A percentile compares a stretch with the other conserved stretches of the same genome.
Conservation (phyloP, 306 rosid genomes). For the Acacia acuminata region DNA sequence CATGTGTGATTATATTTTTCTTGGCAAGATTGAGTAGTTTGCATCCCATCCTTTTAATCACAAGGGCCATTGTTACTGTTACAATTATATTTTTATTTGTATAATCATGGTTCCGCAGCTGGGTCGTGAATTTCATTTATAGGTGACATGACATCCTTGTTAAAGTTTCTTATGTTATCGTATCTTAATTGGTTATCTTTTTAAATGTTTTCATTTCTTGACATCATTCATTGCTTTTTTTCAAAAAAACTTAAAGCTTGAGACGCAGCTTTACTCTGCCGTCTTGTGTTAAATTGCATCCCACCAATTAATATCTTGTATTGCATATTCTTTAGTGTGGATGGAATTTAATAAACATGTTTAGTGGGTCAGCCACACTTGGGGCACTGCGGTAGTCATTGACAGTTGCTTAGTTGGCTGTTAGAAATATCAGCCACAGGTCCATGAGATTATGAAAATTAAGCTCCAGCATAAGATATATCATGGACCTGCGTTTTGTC, state of each 20-base stretch:
- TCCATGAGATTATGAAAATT: background rate
- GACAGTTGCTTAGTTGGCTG: background rate
- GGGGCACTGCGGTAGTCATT: background rate
- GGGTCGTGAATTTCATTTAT: conserved; percentile 7
- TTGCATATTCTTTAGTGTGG: background rate
- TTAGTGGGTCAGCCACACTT: background rate
- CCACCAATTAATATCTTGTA: background rate
- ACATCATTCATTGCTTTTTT: background rate
- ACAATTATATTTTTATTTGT: background rate
- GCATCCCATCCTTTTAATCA: background rate
- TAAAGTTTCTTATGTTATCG: background rate
- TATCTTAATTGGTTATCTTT: background rate
- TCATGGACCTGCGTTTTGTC: background rate
- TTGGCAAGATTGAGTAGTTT: background rate
- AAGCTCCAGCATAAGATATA: background rate
- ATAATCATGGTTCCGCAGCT: background rate
- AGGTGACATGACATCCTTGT: conserved; percentile 23
- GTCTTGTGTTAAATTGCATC: conserved; percentile 2
- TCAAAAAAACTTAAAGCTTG: background rate
- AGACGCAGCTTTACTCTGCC: background rate
- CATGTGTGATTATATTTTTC: background rate
- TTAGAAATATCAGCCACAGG: background rate
- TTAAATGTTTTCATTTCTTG: conserved; percentile 1
- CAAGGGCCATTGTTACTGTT: background rate
- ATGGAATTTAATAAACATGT: background rate